Conservation (phyloP, 129 eudicot genomes). For the Deinandra increscens region DNA sequence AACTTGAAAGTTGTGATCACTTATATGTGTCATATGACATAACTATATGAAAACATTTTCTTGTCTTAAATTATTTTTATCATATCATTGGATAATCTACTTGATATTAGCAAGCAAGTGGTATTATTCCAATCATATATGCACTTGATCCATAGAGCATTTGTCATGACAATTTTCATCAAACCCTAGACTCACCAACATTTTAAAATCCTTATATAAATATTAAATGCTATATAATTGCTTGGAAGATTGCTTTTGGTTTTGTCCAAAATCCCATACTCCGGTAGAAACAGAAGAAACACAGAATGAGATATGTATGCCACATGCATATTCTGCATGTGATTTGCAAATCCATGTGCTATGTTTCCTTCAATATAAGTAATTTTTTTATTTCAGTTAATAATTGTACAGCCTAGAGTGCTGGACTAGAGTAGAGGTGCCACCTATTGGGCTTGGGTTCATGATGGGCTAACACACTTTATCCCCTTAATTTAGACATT, state of each 20-base stretch:
- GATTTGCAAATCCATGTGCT: slow-evolving; percentile 26
- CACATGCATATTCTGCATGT: slow-evolving; percentile 29
- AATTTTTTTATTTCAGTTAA: not conserved
- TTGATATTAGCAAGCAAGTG: no score
- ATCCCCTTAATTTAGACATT: not conserved
- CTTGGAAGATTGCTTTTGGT: slow-evolving; percentile 14
- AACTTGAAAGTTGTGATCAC: no score
- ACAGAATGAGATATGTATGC: slow-evolving; percentile 24
- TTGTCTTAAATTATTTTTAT: no score
- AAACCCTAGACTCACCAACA: not conserved
- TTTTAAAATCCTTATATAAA: not conserved
- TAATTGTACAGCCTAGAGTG: not conserved
- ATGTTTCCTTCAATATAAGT: not conserved
- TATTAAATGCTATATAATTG: not conserved
- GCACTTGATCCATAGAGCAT: no score
- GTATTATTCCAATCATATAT: no score
- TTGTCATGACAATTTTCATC: no score
- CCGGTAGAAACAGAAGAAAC: slow-evolving; percentile 4
- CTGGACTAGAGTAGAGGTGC: no score
- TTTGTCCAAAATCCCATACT: slow-evolving; percentile 16
- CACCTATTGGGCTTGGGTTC: not conserved
- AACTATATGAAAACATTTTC: no score
- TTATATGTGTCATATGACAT: no score
- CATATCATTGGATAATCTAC: no score
- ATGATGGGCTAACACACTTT: not conserved